Evolutionary conservation across 1,139 yeast genomes (phyloP).

Genomic region (Ogataea hybrid): DNA sequence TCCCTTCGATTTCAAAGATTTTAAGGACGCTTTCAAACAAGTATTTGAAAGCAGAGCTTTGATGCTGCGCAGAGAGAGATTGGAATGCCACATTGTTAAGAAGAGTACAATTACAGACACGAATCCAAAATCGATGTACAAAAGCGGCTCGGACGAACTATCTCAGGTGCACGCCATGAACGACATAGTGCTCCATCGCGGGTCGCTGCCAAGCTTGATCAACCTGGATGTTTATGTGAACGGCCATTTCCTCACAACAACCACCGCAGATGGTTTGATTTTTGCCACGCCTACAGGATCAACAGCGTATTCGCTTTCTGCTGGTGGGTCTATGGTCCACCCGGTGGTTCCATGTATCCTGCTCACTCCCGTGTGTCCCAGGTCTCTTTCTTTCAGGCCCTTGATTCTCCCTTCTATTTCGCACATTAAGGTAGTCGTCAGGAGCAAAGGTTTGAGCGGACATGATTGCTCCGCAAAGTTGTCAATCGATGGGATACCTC

Average conservation of each 20-base stretch:
- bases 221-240: slow-evolving; percentile 80
- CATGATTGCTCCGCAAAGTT: slow-evolving; percentile 43
- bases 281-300: slow-evolving; percentile 93
- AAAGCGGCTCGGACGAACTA: slow-evolving; percentile 12
- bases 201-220: slow-evolving; percentile 82
- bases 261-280: slow-evolving; percentile 88
- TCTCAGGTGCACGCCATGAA: slow-evolving; percentile 73
- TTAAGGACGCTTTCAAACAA: slow-evolving; percentile 56
- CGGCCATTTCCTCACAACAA: slow-evolving; percentile 78
- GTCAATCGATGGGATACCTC: slow-evolving; percentile 79
- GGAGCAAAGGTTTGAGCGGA: slow-evolving; percentile 39
- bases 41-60: slow-evolving; percentile 68
- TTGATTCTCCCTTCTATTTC: slow-evolving; percentile 68
- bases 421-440: slow-evolving; percentile 60
- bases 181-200: slow-evolving; percentile 85
- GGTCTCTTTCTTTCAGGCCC: slow-evolving; percentile 86
- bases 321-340: slow-evolving; percentile 92
- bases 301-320: slow-evolving; percentile 84
- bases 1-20: slow-evolving; percentile 76
- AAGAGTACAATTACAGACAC: slow-evolving; percentile 25
- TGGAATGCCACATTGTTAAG: slow-evolving; percentile 70
- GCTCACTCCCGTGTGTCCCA: slow-evolving; percentile 86
- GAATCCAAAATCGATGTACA: slow-evolving; percentile 16
- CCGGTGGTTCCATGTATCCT: slow-evolving; percentile 83
- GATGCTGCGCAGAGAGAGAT: slow-evolving; percentile 71